A percentile compares a stretch with the other conserved stretches of the same genome.
These are phyloP conservation scores for Thermothelomyces thermophilus DNA, from an alignment of 2,329 filamentous ascomycete genomes.

Conservation along the genomic window DNA sequence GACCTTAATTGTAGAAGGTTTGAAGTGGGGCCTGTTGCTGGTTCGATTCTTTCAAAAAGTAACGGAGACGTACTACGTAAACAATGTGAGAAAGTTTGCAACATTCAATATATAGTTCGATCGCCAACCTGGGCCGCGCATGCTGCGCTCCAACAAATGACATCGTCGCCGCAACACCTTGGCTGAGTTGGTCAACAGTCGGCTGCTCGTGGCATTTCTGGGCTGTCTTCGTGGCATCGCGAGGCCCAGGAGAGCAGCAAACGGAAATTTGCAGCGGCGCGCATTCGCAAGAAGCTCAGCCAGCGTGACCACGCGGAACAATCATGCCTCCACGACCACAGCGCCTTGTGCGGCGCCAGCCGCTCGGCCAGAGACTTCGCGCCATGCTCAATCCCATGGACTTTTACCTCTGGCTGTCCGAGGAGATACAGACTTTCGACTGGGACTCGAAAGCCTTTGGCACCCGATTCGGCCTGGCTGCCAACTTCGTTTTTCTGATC, in stretches of 20 bases:
- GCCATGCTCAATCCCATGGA: conserved; percentile 81
- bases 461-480: conserved; percentile 62
- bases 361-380: conserved; percentile 73
- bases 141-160: conserved; percentile 1
- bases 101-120: neutral
- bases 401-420: conserved; percentile 82
- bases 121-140: neutral
- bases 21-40: conserved; percentile 4
- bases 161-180: neutral
- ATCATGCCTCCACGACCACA: conserved; percentile 42
- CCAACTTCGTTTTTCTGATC: conserved; percentile 77
- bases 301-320: neutral
- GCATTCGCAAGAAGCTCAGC: too few relatives aligned
- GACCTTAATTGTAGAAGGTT: too few relatives aligned
- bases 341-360: conserved; percentile 76
- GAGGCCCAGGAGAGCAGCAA: neutral
- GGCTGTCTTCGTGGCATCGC: neutral
- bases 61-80: neutral
- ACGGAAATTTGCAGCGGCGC: too few relatives aligned
- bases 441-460: conserved; percentile 81
- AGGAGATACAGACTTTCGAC: conserved; percentile 85
- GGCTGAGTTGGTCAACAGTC: conserved; percentile 3
- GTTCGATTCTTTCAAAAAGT: neutral
- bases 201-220: neutral
- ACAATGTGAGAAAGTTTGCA: neutral